Base-by-base conservation (phyloP, 2,329 filamentous ascomycete genomes). In the Aureobasidium pullulans region DNA sequence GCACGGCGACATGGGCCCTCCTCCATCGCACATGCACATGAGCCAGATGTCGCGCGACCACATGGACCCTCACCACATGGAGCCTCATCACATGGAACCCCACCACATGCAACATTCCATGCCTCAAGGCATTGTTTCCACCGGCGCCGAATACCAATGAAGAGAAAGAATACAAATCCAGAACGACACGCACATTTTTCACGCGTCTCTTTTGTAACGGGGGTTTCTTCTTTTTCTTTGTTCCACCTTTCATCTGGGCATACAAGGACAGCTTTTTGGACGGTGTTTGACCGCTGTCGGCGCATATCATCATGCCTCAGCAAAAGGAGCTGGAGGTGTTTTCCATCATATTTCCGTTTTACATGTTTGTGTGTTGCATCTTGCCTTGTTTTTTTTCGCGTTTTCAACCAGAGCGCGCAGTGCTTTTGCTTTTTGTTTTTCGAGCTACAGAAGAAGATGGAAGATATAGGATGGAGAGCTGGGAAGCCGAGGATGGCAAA, bases 1-100 rank as follows among this genome's bases (percentile, higher is more conserved):
- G 43, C 48, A 59, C 31, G 48, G 43, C 32, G 46, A 44, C 6
- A 59, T 44, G 47, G 46, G 40, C 8, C 59, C 42, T 52, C 50
- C 72, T 64, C 68, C 69, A 1, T 67, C 69, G 8, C 69, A 72
- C 37, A 64, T 71, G 49, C 66, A 70, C 53, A 69, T 72, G 68
- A 40, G 32, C 32, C 34, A 42, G 4, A 40, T 57, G 10, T 57
- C 54, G 42, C 54, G 34, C 34, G 43, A 57, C 16, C 53, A 57
- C 19, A 57, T 57, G 31, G 42, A 57, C 29, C 29, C 37, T 6
- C 50, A 48, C 4, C 42, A 36, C 40, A 28, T 44, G 37, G 37
- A 42, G 3, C 49, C 10, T n/a, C 37, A 54, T 29, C 50, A 44
- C 10, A 54, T 54, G 50, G n/a, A 43, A 4, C n/a, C 28, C 6